phyloP scores from a whole-genome alignment of 805 yeast genomes.

The Lachancea sp. region DNA sequence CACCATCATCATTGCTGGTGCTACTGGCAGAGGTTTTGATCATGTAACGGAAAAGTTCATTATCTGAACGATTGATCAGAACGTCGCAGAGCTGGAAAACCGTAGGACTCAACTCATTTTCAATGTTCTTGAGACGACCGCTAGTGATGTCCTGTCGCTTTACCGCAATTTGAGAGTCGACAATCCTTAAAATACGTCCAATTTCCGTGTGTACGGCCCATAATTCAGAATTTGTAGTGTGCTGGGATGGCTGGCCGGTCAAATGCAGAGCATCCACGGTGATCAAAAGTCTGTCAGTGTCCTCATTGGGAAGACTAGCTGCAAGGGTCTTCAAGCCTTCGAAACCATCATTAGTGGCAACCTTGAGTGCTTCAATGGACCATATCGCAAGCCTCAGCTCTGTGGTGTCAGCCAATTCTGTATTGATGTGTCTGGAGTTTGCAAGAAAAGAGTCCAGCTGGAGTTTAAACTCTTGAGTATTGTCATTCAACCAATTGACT shows the following conservation, averaged over 20 bases:
- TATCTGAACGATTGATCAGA: slow-evolving; percentile 20
- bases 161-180: slow-evolving; percentile 13
- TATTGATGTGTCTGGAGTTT: not conserved
- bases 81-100: slow-evolving; percentile 27
- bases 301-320: not conserved
- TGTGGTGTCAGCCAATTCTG: slow-evolving; percentile 1
- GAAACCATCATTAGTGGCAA: slow-evolving; percentile 9
- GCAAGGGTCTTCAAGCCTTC: slow-evolving; percentile 6
- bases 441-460: slow-evolving; percentile 18
- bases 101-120: slow-evolving; percentile 18
- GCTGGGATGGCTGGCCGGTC: not conserved
- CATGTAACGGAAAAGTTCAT: slow-evolving; percentile 22
- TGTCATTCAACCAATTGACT: slow-evolving; percentile 18
- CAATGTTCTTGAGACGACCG: slow-evolving; percentile 11
- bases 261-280: slow-evolving; percentile 6
- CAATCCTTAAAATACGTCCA: slow-evolving; percentile 14
- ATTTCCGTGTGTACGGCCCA: slow-evolving; percentile 22
- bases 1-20: too few relatives aligned
- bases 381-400: slow-evolving; percentile 14
- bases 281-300: slow-evolving; percentile 2
- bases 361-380: slow-evolving; percentile 15
- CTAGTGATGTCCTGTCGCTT: slow-evolving; percentile 11
- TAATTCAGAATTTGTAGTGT: not conserved
- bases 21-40: slow-evolving; percentile 7
- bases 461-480: slow-evolving; percentile 11